These are phyloP conservation scores for Nannochloris sp. DNA, from an alignment of 139 green algal species.

Conservation along the genomic window DNA sequence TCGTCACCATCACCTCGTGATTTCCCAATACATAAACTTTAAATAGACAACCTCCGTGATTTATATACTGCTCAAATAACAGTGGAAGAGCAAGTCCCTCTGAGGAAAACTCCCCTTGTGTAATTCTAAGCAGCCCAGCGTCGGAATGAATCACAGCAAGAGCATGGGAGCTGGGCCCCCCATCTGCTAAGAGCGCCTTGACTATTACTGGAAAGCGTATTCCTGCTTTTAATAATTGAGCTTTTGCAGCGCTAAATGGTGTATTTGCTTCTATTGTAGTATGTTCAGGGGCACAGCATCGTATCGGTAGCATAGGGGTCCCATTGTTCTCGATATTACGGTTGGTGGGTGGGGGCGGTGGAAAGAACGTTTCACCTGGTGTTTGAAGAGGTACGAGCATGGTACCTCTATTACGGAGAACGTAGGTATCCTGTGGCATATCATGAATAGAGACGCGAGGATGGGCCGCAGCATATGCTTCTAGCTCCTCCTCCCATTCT, in stretches of 20 bases:
- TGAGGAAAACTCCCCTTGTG: neutral
- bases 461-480: slow-evolving; percentile 40
- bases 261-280: slow-evolving; percentile 8
- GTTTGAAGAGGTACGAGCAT: slow-evolving; percentile 11
- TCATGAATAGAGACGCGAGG: slow-evolving; percentile 38
- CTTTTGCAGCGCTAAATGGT: slow-evolving; percentile 11
- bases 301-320: too few relatives aligned
- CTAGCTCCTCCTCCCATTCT: slow-evolving; percentile 61
- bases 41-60: slow-evolving; percentile 74
- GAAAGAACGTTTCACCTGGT: neutral
- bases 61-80: slow-evolving; percentile 75
- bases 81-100: slow-evolving; percentile 44
- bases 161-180: slow-evolving; percentile 63
- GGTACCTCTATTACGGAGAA: slow-evolving; percentile 24
- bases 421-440: slow-evolving; percentile 9
- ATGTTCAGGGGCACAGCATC: slow-evolving; percentile 9
- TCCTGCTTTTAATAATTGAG: slow-evolving; percentile 16
- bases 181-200: slow-evolving; percentile 78
- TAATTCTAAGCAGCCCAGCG: slow-evolving; percentile 20
- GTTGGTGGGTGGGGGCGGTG: too few relatives aligned
- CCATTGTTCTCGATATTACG: too few relatives aligned
- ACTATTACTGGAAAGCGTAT: slow-evolving; percentile 61
- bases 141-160: slow-evolving; percentile 42
- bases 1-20: slow-evolving; percentile 2
- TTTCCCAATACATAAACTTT: slow-evolving; percentile 72